These are phyloP conservation scores for Fusarium robinianum DNA, from an alignment of 2,329 filamentous ascomycete genomes.

Conservation along the genomic window DNA sequence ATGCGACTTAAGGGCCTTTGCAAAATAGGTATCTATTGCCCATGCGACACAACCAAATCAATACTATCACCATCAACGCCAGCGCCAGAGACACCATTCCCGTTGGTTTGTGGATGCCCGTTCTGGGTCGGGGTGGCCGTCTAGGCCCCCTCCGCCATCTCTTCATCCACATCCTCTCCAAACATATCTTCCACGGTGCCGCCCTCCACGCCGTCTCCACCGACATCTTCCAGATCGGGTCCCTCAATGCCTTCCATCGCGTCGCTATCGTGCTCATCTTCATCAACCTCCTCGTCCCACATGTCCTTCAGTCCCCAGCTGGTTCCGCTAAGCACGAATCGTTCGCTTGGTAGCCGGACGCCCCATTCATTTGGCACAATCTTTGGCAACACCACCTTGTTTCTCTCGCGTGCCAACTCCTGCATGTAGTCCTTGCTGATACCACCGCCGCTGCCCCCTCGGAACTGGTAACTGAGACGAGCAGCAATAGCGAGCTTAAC, in stretches of 20 bases:
- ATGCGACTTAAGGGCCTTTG: no score
- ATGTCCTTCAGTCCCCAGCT: constrained; percentile 67
- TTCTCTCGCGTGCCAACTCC: constrained; percentile 73
- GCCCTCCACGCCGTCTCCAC: constrained; percentile 53
- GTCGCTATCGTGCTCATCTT: constrained; percentile 50
- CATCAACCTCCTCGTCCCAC: constrained; percentile 56
- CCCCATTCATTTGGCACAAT: constrained; percentile 70
- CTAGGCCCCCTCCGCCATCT: constrained; percentile 54
- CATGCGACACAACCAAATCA: neutral
- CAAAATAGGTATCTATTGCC: constrained; percentile 8
- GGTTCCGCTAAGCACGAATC: constrained; percentile 68
- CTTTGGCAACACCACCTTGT: constrained; percentile 67
- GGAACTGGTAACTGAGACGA: constrained; percentile 71
- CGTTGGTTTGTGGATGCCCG: constrained; percentile 4
- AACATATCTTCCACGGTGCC: constrained; percentile 61
- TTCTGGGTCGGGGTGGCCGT: constrained; percentile 9
- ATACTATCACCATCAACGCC: constrained; percentile 30
- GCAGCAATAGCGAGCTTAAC: constrained; percentile 74
- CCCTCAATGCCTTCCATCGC: constrained; percentile 56
- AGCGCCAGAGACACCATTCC: constrained; percentile 18
- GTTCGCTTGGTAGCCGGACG: constrained; percentile 67
- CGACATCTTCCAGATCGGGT: constrained; percentile 48
- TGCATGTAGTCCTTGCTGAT: constrained; percentile 76
- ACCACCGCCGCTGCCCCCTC: constrained; percentile 57
- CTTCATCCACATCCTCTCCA: constrained; percentile 59